Evolutionary conservation across 2,329 filamentous ascomycete species (phyloP).

Genomic region (Fusarium brachygibbosum): DNA sequence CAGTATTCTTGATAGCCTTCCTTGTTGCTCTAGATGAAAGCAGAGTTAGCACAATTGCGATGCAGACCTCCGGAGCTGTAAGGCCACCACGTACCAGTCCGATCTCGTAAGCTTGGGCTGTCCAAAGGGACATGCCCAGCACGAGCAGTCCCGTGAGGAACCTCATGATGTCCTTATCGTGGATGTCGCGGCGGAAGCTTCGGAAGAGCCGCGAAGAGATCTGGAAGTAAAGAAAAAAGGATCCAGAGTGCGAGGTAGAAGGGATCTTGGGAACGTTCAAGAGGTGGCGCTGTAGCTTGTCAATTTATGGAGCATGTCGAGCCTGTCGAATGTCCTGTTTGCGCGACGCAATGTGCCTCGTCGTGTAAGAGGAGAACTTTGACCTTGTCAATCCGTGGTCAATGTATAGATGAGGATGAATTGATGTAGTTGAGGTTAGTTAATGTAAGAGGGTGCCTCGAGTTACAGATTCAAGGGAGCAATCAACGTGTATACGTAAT

Average conservation of each 20-base stretch:
- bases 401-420: background rate
- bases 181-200: constrained; percentile 27
- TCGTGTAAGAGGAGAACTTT: background rate
- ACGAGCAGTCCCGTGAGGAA: constrained; percentile 64
- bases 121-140: constrained; percentile 68
- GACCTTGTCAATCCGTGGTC: background rate
- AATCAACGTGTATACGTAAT: constrained; percentile 48
- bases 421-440: constrained; percentile 8
- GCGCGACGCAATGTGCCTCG: background rate
- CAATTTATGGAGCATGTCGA: constrained; percentile 44
- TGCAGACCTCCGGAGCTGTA: constrained; percentile 1
- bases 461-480: constrained; percentile 37
- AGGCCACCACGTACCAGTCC: constrained; percentile 62
- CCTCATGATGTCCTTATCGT: constrained; percentile 62
- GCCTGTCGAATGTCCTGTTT: constrained; percentile 21
- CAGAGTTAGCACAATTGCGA: constrained; percentile 42
- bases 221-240: constrained; percentile 12
- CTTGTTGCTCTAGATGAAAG: constrained; percentile 73
- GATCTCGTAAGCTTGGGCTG: constrained; percentile 69
- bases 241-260: constrained; percentile 18
- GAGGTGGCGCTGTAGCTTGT: constrained; percentile 39
- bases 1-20: constrained; percentile 86
- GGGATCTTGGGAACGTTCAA: constrained; percentile 39
- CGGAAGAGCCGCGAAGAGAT: constrained; percentile 11
- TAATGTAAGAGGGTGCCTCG: constrained; percentile 29